A percentile compares a stretch with the other conserved stretches of the same genome.
Conservation (phyloP, 768 basidiomycete species). For the Leucosporidium creatinivorum region DNA sequence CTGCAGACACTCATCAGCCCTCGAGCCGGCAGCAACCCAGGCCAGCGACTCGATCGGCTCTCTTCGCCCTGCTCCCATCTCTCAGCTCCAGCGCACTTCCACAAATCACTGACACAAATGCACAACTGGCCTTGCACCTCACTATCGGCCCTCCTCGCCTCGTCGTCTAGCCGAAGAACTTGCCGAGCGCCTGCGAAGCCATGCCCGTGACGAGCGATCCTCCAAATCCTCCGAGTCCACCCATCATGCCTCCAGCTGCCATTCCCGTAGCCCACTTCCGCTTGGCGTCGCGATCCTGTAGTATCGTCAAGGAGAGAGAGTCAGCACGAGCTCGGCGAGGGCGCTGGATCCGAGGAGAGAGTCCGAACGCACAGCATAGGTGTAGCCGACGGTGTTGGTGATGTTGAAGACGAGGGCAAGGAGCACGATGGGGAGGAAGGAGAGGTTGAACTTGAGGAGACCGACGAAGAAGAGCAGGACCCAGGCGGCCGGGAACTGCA, state of each 20-base stretch:
- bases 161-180: slow-evolving; percentile 49
- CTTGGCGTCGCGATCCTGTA: slow-evolving; percentile 77
- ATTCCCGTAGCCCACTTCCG: slow-evolving; percentile 76
- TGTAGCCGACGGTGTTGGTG: slow-evolving; percentile 93
- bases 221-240: slow-evolving; percentile 72
- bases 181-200: slow-evolving; percentile 71
- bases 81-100: too few species aligned
- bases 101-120: too few species aligned
- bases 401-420: slow-evolving; percentile 94
- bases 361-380: slow-evolving; percentile 51
- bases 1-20: too few species aligned
- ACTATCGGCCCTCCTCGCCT: not conserved
- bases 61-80: too few species aligned
- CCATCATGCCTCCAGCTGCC: slow-evolving; percentile 60
- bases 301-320: slow-evolving; percentile 35
- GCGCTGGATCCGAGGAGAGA: not conserved
- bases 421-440: slow-evolving; percentile 87
- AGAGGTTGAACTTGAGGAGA: slow-evolving; percentile 61
- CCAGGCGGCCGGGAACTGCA: slow-evolving; percentile 92
- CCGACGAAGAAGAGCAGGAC: slow-evolving; percentile 77
- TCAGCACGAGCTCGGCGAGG: not conserved
- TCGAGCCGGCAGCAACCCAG: too few species aligned
- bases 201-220: slow-evolving; percentile 75
- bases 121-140: too few species aligned
- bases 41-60: too few species aligned